Base-by-base conservation (phyloP, 352 stramenopile species). In the Phytopythium montanum region DNA sequence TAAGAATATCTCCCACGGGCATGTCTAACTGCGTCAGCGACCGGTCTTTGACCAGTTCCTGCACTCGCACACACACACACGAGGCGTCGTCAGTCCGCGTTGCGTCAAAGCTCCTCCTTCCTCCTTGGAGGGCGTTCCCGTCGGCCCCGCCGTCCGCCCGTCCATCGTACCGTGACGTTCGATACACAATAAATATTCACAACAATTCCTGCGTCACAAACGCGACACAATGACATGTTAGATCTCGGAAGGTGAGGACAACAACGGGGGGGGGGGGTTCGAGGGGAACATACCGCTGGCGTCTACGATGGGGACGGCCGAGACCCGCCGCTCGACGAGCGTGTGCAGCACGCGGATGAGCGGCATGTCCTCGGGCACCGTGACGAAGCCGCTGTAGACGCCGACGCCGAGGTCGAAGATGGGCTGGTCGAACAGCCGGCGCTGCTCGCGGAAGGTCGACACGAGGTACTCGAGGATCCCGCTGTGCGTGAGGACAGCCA, bases 401-500 rank as follows among this genome's bases (percentile, higher is more conserved):
- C 96, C 96, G 72, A 99, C 98, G 44, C 85, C 81, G 57, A 99
- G 84, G 61, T 98, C 95, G 54, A 90, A 92, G 61, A 99, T 98
- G 38, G 92, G 90, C 69, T 98, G 92, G 68, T 99, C 96, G 73
- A 99, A 99, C 54, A 99, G 79, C 61, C 96, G 84, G 65, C 95
- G 84, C 75, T 98, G 92, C 74, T 99, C 96, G 54, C 96, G 89
- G 73, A 99, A 98, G 58, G 95, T 97, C 48, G 92, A 96, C 21
- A 99, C 96, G 38, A 99, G 79, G 71, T 97, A 98, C 74, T 98
- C 92, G 64, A 98, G 81, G 73, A 98, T 95, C 62, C 81, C 85
- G 68, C 83, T 90, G 75, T 98, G 96, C 41, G 90, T 98, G 61
- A 98, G 86, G 65, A 96, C 94, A 51, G 90, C 88, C 60, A 98